Percentiles rank a stretch among this genome's conserved stretches.
These are phyloP conservation scores for Lagerstroemia speciosa DNA, from an alignment of 345 rosid species.

Conservation along the genomic window DNA sequence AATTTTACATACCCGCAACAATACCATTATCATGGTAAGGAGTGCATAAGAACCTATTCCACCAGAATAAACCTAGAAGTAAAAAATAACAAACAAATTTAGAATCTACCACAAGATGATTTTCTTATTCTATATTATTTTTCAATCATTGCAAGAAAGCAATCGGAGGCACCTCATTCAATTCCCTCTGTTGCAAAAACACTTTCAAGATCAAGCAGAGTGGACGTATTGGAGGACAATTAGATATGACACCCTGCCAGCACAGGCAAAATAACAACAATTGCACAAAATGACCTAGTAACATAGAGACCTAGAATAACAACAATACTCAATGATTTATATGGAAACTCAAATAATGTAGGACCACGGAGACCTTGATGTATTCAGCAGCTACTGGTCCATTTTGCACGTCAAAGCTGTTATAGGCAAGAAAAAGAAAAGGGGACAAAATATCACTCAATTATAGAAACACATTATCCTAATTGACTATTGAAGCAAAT, in stretches of 20 bases:
- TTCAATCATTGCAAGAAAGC: background rate
- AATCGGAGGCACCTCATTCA: conserved; percentile 59
- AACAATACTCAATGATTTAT: background rate
- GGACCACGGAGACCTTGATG: conserved; percentile 52
- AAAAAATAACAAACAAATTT: conserved; percentile 9
- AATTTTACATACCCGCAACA: conserved; percentile 50
- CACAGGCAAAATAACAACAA: background rate
- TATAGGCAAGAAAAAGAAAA: conserved; percentile 9
- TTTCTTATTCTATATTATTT: background rate
- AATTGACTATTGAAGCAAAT: background rate
- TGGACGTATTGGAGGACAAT: conserved; percentile 70
- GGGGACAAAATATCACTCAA: background rate
- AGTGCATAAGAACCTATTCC: conserved; percentile 94
- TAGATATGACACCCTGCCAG: conserved; percentile 54
- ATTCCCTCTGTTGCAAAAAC: conserved; percentile 88
- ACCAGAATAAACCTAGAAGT: conserved; percentile 76
- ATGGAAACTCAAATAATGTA: background rate
- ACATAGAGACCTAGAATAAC: background rate
- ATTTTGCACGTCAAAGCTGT: conserved; percentile 80
- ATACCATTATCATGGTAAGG: conserved; percentile 75
- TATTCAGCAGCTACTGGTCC: conserved; percentile 96
- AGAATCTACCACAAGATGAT: conserved; percentile 1
- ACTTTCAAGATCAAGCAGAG: conserved; percentile 82
- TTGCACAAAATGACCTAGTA: background rate
- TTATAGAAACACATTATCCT: background rate